phyloP scores from a whole-genome alignment of 1,284 basidiomycete species.

The Trametes polyzona region DNA sequence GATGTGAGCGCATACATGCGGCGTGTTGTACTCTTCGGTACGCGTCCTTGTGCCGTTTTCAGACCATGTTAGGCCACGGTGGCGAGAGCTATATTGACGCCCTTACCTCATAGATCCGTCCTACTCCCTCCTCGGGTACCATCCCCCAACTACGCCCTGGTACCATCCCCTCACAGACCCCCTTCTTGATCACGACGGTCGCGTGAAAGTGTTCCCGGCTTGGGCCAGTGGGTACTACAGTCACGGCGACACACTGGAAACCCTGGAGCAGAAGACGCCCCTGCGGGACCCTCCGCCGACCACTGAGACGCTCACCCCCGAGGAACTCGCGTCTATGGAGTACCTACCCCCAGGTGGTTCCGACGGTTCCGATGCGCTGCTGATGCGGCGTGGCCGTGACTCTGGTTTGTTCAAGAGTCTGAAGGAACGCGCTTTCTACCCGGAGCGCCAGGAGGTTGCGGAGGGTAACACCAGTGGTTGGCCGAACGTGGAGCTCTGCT shows the following conservation, averaged over 20 bases:
- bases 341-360: not conserved
- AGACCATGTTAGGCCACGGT: not conserved
- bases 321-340: not conserved
- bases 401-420: not conserved
- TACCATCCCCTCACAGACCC: conserved; percentile 4
- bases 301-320: not conserved
- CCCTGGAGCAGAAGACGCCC: conserved; percentile 4
- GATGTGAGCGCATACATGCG: conserved; percentile 4
- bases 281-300: conserved; percentile 1
- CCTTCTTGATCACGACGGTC: not conserved
- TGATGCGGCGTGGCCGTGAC: not conserved
- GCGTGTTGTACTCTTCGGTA: conserved; percentile 3
- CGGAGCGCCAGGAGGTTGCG: not conserved
- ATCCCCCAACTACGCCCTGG: not conserved
- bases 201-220: not conserved
- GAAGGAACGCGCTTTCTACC: conserved; percentile 4
- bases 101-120: not conserved
- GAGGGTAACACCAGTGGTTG: not conserved
- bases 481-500: not conserved
- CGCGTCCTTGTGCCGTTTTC: not conserved
- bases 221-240: conserved; percentile 6
- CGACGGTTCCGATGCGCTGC: not conserved
- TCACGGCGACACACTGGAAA: conserved; percentile 1
- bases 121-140: conserved; percentile 1
- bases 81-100: not conserved